Conservation (phyloP, 305 asterid species). For the Fraxinus velutina region DNA sequence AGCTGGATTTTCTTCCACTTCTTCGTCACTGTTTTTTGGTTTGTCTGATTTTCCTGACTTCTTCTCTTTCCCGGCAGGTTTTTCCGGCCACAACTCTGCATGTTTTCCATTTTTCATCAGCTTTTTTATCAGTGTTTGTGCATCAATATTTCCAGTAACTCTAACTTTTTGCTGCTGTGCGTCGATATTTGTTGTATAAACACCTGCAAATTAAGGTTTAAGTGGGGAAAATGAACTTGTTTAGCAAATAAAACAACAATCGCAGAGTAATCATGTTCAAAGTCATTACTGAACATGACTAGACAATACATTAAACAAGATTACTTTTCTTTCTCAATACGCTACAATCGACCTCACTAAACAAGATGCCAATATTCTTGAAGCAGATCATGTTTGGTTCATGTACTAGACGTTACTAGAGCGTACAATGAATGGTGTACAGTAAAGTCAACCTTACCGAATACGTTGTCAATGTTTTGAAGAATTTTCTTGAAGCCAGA, state of each 20-base stretch:
- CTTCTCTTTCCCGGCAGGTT: conserved; percentile 36
- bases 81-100: conserved; percentile 70
- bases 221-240: neutral
- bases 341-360: neutral
- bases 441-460: neutral
- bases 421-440: neutral
- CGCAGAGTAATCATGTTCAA: neutral
- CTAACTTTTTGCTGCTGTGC: conserved; percentile 61
- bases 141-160: conserved; percentile 70
- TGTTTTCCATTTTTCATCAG: conserved; percentile 60
- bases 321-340: too few species aligned
- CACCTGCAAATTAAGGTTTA: conserved; percentile 41
- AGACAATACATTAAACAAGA: neutral
- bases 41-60: conserved; percentile 33
- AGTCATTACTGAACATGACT: neutral
- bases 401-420: neutral
- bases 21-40: conserved; percentile 39
- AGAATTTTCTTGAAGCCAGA: neutral
- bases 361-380: neutral
- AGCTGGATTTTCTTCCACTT: conserved; percentile 31
- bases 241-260: neutral
- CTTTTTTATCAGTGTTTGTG: conserved; percentile 54
- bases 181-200: conserved; percentile 57
- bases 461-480: neutral
- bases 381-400: neutral